Base-by-base conservation (phyloP, 176 grass and related monocot genomes). In the Aegilops longissima region DNA sequence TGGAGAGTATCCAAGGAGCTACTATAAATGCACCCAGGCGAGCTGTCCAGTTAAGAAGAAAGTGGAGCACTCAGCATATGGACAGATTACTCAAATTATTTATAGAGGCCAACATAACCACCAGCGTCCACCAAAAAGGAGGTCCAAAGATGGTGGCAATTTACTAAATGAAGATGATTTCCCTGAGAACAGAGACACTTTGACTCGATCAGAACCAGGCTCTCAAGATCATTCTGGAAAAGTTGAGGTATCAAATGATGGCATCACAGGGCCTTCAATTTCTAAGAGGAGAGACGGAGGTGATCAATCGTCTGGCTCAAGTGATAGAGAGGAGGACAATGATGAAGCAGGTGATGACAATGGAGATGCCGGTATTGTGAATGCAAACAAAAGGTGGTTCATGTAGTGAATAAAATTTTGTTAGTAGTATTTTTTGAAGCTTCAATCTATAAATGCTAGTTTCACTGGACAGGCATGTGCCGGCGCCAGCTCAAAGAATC, bases 41-140 rank as follows among this genome's bases (percentile, higher is more conserved):
- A 89, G 82, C 59, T 93, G 93, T 89, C 88, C 86, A 58, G 93
- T 93, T 40, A 95, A 93, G 90, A 95, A 95, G 84, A 95, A 93
- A 83, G 79, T 95, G 81, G 93, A 95, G 80, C 90, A 70, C 45
- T 87, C 88, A 70, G 72, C 79, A 76, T 82, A 84, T 71, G 88
- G 93, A 34, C 84, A 87, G 69, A 85, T 95, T 62, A 91, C 84
- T 47, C 86, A 95, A 66, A 95, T 95, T 87, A 89, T 93, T 82
- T 95, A 93, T 79, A 95, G 87, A 83, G 93, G 90, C 35, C 86
- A 92, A 34, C 90, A 93, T 49, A 92, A 85, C 42, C 93, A 95
- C 79, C 80, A 68, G 30, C 88, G 77, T 21, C 90, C 86, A 64
- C 72, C 90, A 71, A 95, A 93, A 86, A 92, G 89, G 66, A 83